Evolutionary conservation across 371 early-diverging fungal genomes (phyloP), one percentile per base, ranked within the genome.

Genomic region (Entomophthora muscae): DNA sequence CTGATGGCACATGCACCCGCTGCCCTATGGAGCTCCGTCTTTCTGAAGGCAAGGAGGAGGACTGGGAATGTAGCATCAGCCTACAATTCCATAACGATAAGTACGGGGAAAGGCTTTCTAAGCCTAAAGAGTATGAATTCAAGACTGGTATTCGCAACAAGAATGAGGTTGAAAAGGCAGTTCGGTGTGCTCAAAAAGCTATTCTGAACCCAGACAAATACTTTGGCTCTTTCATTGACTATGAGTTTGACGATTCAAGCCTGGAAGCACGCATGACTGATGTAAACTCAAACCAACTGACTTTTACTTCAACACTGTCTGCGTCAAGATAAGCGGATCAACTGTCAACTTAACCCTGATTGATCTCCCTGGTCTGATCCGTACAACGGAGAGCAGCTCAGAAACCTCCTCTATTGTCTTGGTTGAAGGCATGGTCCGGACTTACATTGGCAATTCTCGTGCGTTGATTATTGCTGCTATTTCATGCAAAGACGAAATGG

Each of bases 351-450:
- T 78, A 32, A 75, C 74, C 12, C 64, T 78, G 55, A 73, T 76
- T 32, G 78, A 78, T 66, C 60, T 78, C 29, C 79, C 78, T 0
- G 79, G 79, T 30, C 78, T 76, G 69, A 78, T 76, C 65, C 71
- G 73, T 21, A 70, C 66, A 52, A 71, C 73, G 26, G 73, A 74
- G 32, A 54, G 63, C 23, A 56, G 32, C 30, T 69, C 73, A 10
- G 73, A 78, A 31, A 53, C 64, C 2, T 60, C 57, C 2, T 71
- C 69, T 32, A 75, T 76, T 57, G 65, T 61, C 1, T 32, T 75
- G 65, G 72, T 78, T 13, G 59, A 76, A 52, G 73, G 70, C 21
- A 55, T 76, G 1, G 78, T 78, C 7, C 54, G 63, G 22, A 30
- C 28, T 2, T 76, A 78, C 65, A 75, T 76, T 57, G 3, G 33